Conservation (phyloP, 192 early-diverging fungal species). For the Linnemannia elongata region DNA sequence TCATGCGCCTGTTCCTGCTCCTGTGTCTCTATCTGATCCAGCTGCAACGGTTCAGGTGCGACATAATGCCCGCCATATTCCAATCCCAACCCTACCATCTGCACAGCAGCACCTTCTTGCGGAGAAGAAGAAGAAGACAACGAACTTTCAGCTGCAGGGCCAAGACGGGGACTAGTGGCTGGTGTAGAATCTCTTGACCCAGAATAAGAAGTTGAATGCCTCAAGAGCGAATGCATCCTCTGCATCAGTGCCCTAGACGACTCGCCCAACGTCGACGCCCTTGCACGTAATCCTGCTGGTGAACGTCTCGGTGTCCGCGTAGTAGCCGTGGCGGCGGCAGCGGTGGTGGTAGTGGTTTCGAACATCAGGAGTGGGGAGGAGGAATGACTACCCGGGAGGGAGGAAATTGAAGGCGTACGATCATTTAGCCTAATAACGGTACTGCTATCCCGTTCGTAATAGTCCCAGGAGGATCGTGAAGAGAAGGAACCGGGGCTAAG, state of each 20-base stretch:
- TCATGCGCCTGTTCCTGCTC: background rate
- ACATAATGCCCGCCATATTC: background rate
- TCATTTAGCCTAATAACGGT: background rate
- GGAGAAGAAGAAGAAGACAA: background rate
- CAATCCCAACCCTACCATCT: constrained; percentile 6
- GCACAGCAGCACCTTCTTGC: background rate
- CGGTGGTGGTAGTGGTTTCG: no score
- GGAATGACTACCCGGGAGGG: background rate
- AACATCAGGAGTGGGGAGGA: background rate
- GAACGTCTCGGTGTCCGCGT: background rate
- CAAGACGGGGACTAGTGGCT: background rate
- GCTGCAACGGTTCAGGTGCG: background rate
- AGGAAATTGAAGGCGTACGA: background rate
- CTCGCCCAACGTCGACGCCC: constrained; percentile 37
- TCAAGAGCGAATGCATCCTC: constrained; percentile 35
- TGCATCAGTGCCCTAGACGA: constrained; percentile 38
- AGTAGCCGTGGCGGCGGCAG: background rate
- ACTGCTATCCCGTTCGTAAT: background rate
- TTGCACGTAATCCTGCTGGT: background rate
- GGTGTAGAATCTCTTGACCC: background rate
- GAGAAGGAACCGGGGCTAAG: background rate
- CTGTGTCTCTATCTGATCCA: background rate
- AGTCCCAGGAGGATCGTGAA: background rate
- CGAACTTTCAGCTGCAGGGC: background rate
- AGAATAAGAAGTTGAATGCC: background rate